Conservation (phyloP, 1,139 yeast genomes). For the Taphrina confusa region DNA sequence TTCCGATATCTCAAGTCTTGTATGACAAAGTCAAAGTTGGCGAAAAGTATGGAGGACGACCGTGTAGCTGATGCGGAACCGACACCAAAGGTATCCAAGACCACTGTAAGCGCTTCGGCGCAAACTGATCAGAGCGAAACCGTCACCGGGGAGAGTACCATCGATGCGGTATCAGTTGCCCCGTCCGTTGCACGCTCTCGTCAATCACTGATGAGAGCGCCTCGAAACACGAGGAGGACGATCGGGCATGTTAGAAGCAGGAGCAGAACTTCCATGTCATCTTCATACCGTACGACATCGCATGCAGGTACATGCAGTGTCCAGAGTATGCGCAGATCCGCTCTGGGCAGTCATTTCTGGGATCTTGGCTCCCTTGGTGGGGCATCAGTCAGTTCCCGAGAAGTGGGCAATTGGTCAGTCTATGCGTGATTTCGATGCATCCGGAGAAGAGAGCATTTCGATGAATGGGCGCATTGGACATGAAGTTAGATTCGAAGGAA, state of each 20-base stretch:
- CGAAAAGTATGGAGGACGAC: too few species aligned
- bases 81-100: too few species aligned
- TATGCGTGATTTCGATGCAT: neutral
- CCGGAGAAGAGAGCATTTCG: too few species aligned
- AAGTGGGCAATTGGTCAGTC: constrained; percentile 19
- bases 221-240: neutral
- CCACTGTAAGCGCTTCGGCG: neutral
- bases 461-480: too few species aligned
- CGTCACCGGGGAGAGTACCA: neutral
- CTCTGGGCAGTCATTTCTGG: constrained; percentile 15
- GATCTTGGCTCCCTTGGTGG: constrained; percentile 14
- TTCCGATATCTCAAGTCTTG: constrained; percentile 17
- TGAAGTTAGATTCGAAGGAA: too few species aligned
- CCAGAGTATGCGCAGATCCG: constrained; percentile 12
- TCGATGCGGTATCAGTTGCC: neutral
- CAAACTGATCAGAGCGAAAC: constrained; percentile 4
- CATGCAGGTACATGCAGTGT: constrained; percentile 12
- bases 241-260: constrained; percentile 1
- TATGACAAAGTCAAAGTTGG: neutral
- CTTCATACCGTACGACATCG: neutral
- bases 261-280: constrained; percentile 13
- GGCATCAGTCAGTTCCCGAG: constrained; percentile 5
- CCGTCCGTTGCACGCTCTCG: neutral
- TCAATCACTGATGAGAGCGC: neutral
- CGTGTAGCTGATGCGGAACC: too few species aligned